Conservation (phyloP, 257 asterid species). For the Penstemon davidsonii region DNA sequence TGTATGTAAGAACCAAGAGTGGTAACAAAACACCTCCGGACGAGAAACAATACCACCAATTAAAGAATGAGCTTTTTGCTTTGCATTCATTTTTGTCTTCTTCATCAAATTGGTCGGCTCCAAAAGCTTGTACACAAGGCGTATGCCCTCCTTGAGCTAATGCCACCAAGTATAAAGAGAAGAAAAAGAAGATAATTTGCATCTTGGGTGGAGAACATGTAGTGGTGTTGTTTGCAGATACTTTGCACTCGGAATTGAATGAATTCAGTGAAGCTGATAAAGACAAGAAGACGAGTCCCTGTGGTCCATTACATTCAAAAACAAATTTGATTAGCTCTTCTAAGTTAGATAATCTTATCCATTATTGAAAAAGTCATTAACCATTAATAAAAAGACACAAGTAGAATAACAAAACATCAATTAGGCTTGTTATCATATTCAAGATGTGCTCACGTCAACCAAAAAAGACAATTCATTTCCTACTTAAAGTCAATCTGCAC, state of each 20-base stretch:
- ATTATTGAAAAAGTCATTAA: background rate
- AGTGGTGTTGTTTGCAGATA: background rate
- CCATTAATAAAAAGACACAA: too few relatives aligned
- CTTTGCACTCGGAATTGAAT: conserved; percentile 24
- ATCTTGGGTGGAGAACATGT: conserved; percentile 27
- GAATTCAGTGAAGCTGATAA: conserved; percentile 28
- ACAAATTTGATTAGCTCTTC: background rate
- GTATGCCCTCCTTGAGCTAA: conserved; percentile 38
- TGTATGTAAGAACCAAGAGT: conserved; percentile 29
- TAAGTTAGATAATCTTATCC: background rate
- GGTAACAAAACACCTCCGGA: conserved; percentile 27
- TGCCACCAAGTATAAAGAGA: conserved; percentile 32
- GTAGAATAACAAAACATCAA: too few relatives aligned
- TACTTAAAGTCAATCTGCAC: too few relatives aligned
- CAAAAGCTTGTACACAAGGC: conserved; percentile 33
- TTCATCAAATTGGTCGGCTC: conserved; percentile 40
- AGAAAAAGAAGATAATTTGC: conserved; percentile 27
- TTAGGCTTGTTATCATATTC: too few relatives aligned
- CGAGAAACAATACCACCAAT: conserved; percentile 39
- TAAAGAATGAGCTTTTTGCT: conserved; percentile 41
- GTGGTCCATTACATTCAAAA: conserved; percentile 9
- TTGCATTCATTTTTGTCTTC: conserved; percentile 29
- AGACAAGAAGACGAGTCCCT: conserved; percentile 23
- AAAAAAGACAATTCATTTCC: too few relatives aligned
- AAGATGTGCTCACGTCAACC: too few relatives aligned